A percentile compares a stretch with the other conserved stretches of the same genome.
Conservation (phyloP, 495 filamentous ascomycete genomes). For the Aspergillus wentii region DNA sequence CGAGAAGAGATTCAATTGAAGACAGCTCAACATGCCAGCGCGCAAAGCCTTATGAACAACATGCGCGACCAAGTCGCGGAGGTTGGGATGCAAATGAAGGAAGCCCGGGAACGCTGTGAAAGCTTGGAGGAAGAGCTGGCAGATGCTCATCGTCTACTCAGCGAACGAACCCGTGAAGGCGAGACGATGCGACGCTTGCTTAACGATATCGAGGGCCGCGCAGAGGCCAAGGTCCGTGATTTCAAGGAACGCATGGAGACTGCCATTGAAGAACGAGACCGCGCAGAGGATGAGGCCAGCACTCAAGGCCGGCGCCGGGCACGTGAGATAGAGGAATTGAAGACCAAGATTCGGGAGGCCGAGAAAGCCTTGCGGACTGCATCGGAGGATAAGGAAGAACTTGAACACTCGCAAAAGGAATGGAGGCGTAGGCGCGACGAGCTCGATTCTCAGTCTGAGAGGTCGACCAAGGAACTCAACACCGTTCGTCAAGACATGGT, state of each 20-base stretch:
- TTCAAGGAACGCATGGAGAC: conserved; percentile 87
- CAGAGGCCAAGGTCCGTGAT: conserved; percentile 76
- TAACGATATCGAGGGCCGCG: conserved; percentile 76
- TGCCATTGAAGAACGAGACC: conserved; percentile 85
- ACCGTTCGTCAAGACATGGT: conserved; percentile 75
- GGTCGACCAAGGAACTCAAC: conserved; percentile 61
- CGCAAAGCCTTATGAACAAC: conserved; percentile 78
- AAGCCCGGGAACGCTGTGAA: conserved; percentile 75
- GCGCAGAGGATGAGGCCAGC: conserved; percentile 84
- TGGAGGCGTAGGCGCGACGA: conserved; percentile 70
- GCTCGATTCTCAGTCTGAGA: conserved; percentile 63
- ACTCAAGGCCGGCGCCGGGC: conserved; percentile 68
- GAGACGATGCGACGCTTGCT: conserved; percentile 92
- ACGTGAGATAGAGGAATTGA: conserved; percentile 83
- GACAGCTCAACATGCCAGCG: conserved; percentile 76
- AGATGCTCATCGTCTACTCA: conserved; percentile 83
- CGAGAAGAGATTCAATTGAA: conserved; percentile 81
- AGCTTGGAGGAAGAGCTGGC: conserved; percentile 89
- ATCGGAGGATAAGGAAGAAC: conserved; percentile 62
- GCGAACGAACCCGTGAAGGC: conserved; percentile 86
- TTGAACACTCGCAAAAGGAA: conserved; percentile 65
- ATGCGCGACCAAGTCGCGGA: conserved; percentile 91
- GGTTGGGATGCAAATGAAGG: conserved; percentile 88
- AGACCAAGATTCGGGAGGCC: conserved; percentile 68
- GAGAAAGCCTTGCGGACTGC: conserved; percentile 70